Conservation (phyloP, 1,284 basidiomycete species). For the Sparassis latifolia region DNA sequence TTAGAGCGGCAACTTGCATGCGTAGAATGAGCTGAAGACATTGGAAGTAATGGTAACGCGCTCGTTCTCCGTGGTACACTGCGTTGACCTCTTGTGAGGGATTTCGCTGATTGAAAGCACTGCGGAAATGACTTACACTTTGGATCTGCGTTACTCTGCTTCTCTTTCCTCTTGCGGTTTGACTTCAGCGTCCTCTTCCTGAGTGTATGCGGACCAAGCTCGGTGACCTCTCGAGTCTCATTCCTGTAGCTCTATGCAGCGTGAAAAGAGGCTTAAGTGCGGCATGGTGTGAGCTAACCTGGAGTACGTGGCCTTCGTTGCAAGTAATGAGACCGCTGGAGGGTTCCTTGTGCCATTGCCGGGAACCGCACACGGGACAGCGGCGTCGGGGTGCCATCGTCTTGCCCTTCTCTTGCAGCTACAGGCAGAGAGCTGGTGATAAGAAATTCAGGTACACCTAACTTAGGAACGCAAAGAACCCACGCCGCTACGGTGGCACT, state of each 20-base stretch:
- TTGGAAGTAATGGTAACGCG: constrained; percentile 73
- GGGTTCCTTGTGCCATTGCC: constrained; percentile 74
- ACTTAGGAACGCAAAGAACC: too few species aligned
- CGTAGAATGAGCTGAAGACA: constrained; percentile 76
- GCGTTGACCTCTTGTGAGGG: constrained; percentile 2
- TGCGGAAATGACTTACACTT: constrained; percentile 36
- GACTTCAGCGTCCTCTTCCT: constrained; percentile 58
- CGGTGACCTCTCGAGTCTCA: constrained; percentile 57
- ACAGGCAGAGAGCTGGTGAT: too few species aligned
- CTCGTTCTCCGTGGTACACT: constrained; percentile 80
- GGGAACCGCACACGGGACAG: constrained; percentile 68
- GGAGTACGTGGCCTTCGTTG: constrained; percentile 73
- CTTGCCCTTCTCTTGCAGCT: too few species aligned
- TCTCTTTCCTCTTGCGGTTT: constrained; percentile 41
- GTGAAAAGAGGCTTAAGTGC: background rate
- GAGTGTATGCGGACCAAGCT: constrained; percentile 51
- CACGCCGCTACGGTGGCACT: too few species aligned
- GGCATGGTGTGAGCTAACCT: constrained; percentile 35
- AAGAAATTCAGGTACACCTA: too few species aligned
- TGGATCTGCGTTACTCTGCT: constrained; percentile 44
- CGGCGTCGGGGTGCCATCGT: constrained; percentile 46
- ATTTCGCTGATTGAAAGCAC: background rate
- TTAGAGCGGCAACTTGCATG: constrained; percentile 65
- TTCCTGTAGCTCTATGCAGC: constrained; percentile 60
- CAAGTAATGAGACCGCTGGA: constrained; percentile 67